Percentiles rank a stretch among this genome's conserved stretches.
Conservation (phyloP, 1,284 basidiomycete genomes). For the Tausonia pullulans region DNA sequence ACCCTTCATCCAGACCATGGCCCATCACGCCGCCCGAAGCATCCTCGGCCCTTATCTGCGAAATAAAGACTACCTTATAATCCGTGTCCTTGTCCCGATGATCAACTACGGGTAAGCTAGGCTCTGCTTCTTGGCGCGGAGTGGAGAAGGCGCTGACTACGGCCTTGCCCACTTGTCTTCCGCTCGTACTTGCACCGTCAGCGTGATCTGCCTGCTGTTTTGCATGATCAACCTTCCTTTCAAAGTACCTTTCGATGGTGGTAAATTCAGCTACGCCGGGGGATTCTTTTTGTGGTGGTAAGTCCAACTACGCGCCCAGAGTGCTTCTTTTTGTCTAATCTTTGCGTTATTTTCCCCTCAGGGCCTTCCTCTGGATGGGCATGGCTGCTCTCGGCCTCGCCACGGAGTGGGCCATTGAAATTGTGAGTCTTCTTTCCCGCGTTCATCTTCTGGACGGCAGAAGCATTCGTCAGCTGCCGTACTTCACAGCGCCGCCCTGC, state of each 20-base stretch:
- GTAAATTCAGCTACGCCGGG: conserved; percentile 35
- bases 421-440: conserved; percentile 20
- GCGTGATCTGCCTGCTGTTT: conserved; percentile 53
- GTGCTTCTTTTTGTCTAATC: too few species aligned
- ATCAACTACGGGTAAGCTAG: conserved; percentile 39
- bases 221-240: conserved; percentile 53
- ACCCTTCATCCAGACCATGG: conserved; percentile 35
- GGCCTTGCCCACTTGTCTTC: background rate
- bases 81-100: conserved; percentile 48
- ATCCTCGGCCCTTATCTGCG: conserved; percentile 40
- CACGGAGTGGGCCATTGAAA: conserved; percentile 42
- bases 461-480: too few species aligned
- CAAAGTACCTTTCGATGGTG: conserved; percentile 39
- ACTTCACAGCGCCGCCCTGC: too few species aligned
- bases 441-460: too few species aligned
- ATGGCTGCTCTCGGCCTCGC: conserved; percentile 41
- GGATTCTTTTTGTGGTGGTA: conserved; percentile 70
- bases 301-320: conserved; percentile 34
- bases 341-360: conserved; percentile 23
- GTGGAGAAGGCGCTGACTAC: too few species aligned
- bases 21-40: conserved; percentile 36
- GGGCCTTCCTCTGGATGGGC: conserved; percentile 17
- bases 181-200: background rate
- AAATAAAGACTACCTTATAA: conserved; percentile 43
- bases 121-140: too few species aligned